A percentile compares a stretch with the other conserved stretches of the same genome.
Conservation (phyloP, 345 rosid species). For the Firmiana major region DNA sequence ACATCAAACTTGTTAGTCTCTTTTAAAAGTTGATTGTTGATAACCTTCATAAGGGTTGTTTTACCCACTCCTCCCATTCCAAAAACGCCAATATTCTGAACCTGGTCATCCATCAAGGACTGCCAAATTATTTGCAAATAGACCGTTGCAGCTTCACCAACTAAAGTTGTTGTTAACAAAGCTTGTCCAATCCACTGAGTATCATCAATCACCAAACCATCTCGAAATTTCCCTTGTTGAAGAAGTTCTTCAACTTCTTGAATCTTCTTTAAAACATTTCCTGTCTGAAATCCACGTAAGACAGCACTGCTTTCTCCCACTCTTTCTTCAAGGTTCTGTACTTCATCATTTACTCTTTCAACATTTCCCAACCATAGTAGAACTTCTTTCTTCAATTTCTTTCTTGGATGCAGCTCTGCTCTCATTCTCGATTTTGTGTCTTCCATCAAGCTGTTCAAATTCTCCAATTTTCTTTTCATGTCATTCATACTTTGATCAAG, state of each 20-base stretch:
- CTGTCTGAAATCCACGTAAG: not conserved
- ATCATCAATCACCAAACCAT: too few species aligned
- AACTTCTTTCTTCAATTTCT: not conserved
- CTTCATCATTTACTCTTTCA: too few species aligned
- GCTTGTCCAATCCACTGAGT: too few species aligned
- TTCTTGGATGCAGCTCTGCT: not conserved
- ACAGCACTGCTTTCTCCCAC: not conserved
- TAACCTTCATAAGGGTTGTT: not conserved
- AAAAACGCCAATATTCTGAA: constrained; percentile 8
- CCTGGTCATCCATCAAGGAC: not conserved
- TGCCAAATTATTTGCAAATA: not conserved
- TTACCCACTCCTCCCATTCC: constrained; percentile 20
- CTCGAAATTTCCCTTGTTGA: too few species aligned
- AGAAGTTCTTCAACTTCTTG: not conserved
- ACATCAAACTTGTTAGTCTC: not conserved
- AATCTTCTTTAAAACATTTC: not conserved
- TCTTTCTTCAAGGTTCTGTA: not conserved
- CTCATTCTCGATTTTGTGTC: not conserved
- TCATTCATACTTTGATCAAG: not conserved
- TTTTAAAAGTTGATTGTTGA: constrained; percentile 1
- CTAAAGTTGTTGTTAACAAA: too few species aligned
- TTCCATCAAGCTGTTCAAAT: not conserved
- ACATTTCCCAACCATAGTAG: not conserved
- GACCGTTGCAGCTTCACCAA: not conserved
- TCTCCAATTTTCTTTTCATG: not conserved